phyloP scores from a whole-genome alignment of 169 alveolate genomes.

The Sarcocystis neurona region DNA sequence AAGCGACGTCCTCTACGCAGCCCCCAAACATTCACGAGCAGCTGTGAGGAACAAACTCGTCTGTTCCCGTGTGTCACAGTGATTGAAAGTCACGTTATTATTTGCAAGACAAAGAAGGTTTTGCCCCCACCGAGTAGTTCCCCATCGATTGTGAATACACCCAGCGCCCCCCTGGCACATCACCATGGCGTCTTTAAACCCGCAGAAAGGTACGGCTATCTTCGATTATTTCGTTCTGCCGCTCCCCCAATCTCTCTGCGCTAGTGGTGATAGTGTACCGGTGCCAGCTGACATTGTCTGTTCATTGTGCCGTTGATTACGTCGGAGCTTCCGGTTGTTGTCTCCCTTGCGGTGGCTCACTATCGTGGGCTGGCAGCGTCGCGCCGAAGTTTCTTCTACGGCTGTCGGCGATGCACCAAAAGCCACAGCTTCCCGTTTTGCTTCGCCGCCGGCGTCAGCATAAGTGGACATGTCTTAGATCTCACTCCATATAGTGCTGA shows the following conservation, averaged over 20 bases:
- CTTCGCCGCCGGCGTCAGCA: too few species aligned
- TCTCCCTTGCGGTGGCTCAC: not conserved
- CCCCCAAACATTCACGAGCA: not conserved
- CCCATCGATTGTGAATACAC: not conserved
- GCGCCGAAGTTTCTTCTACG: not conserved
- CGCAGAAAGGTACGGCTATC: constrained; percentile 11
- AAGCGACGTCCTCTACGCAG: not conserved
- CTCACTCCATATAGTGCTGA: too few species aligned
- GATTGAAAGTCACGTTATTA: not conserved
- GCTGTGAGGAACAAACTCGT: not conserved
- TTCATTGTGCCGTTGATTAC: not conserved
- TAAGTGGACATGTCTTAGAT: too few species aligned
- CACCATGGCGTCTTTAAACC: constrained; percentile 38
- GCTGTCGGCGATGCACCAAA: too few species aligned
- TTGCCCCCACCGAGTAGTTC: not conserved
- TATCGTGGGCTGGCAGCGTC: not conserved
- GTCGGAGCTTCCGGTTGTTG: not conserved
- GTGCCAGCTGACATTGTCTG: not conserved
- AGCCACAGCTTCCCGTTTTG: too few species aligned
- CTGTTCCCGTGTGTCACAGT: not conserved
- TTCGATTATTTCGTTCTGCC: not conserved
- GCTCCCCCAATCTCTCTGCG: not conserved
- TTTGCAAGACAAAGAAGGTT: not conserved
- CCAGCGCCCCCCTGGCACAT: not conserved
- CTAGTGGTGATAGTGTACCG: not conserved